phyloP scores from a whole-genome alignment of 1,139 yeast genomes.

The Magnusiomyces suaveolens region DNA sequence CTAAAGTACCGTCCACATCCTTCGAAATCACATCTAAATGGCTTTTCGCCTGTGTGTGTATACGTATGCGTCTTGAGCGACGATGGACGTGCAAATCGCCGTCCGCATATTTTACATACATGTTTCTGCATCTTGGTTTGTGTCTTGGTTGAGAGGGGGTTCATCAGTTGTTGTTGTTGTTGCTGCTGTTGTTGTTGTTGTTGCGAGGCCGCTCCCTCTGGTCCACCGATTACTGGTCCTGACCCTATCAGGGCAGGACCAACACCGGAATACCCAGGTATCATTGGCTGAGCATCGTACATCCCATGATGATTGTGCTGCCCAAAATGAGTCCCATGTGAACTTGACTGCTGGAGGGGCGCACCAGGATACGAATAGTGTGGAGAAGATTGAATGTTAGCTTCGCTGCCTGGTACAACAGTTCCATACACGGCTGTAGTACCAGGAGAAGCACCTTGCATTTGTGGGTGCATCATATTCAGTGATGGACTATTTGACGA shows the following conservation, averaged over 20 bases:
- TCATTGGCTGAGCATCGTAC: not conserved
- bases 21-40: constrained; percentile 56
- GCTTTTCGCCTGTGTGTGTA: constrained; percentile 82
- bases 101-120: constrained; percentile 57
- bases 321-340: not conserved
- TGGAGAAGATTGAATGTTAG: not conserved
- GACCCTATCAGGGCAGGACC: not conserved
- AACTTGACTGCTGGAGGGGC: not conserved
- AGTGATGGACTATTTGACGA: not conserved
- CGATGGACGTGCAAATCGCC: constrained; percentile 71
- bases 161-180: constrained; percentile 20
- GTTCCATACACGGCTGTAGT: not conserved
- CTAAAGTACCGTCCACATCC: constrained; percentile 64
- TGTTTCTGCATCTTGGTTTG: constrained; percentile 27
- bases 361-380: not conserved
- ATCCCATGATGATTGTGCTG: not conserved
- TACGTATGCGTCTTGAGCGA: constrained; percentile 71
- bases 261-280: not conserved
- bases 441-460: not conserved
- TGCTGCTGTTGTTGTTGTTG: constrained; percentile 8
- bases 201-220: not conserved
- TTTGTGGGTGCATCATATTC: not conserved
- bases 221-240: not conserved
- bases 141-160: constrained; percentile 23
- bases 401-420: not conserved